Evolutionary conservation across 73 alveolate species (phyloP).

Genomic region (Paramecium caudatum): DNA sequence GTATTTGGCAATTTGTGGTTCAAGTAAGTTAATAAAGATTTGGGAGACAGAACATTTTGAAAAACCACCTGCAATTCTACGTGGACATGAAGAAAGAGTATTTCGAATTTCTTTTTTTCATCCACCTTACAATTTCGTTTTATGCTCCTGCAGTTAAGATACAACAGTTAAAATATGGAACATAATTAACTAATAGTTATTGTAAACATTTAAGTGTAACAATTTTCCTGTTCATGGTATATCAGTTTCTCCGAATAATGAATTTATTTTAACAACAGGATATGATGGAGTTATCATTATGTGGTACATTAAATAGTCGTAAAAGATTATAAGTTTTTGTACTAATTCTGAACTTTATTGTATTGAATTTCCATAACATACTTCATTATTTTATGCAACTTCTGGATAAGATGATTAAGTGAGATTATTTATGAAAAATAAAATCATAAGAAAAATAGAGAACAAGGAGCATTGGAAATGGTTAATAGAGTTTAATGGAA

Average conservation of each 20-base stretch:
- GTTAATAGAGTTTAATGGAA: background rate
- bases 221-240: background rate
- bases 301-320: too few relatives aligned
- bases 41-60: conserved; percentile 7
- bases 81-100: background rate
- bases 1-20: background rate
- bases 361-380: conserved; percentile 9
- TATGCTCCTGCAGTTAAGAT: conserved; percentile 20
- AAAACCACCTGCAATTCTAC: background rate
- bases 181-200: background rate
- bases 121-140: background rate
- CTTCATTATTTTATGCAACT: background rate
- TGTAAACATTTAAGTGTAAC: conserved; percentile 29
- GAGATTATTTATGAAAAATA: conserved; percentile 15
- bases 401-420: conserved; percentile 8
- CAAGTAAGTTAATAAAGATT: background rate
- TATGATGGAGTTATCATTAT: too few relatives aligned
- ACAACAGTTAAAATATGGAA: conserved; percentile 31
- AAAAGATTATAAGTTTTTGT: too few relatives aligned
- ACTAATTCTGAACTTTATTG: background rate
- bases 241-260: background rate
- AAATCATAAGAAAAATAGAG: background rate
- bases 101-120: background rate
- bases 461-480: background rate
- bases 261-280: conserved; percentile 26